A percentile compares a stretch with the other conserved stretches of the same genome.
phyloP scores from a whole-genome alignment of 495 filamentous ascomycete genomes.

The Monascus purpureus region DNA sequence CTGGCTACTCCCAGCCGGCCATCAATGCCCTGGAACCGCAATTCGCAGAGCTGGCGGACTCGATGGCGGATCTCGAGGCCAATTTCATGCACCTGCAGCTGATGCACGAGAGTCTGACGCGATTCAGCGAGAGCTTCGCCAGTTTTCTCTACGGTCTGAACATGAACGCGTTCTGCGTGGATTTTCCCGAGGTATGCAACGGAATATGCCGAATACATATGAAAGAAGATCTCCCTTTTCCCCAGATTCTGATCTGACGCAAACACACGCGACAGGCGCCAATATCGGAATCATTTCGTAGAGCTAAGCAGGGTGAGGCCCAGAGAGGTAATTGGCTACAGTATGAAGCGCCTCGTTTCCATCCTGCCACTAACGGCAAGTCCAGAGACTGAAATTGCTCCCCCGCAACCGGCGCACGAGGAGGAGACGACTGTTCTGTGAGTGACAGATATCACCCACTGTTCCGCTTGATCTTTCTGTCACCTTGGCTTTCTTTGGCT shows the following conservation, averaged over 20 bases:
- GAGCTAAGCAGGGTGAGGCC: conserved; percentile 44
- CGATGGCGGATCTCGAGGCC: conserved; percentile 87
- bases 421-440: conserved; percentile 83
- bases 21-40: conserved; percentile 73
- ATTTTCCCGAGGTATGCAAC: conserved; percentile 96
- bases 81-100: conserved; percentile 96
- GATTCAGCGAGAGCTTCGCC: conserved; percentile 94
- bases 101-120: conserved; percentile 89
- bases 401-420: conserved; percentile 23
- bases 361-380: conserved; percentile 6
- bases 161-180: conserved; percentile 98
- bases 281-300: conserved; percentile 57
- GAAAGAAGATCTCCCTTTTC: too few relatives aligned
- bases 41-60: conserved; percentile 87
- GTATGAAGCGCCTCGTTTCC: not conserved
- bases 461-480: not conserved
- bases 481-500: not conserved
- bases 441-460: conserved; percentile 12
- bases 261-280: conserved; percentile 48
- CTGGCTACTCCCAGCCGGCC: conserved; percentile 47
- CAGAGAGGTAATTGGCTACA: conserved; percentile 32
- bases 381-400: conserved; percentile 21
- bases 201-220: too few relatives aligned
- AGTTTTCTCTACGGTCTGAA: conserved; percentile 91
- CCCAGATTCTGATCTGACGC: too few relatives aligned